These are phyloP conservation scores for Teunomyces lycoperdinae DNA, from an alignment of 805 yeast species.

Conservation along the genomic window DNA sequence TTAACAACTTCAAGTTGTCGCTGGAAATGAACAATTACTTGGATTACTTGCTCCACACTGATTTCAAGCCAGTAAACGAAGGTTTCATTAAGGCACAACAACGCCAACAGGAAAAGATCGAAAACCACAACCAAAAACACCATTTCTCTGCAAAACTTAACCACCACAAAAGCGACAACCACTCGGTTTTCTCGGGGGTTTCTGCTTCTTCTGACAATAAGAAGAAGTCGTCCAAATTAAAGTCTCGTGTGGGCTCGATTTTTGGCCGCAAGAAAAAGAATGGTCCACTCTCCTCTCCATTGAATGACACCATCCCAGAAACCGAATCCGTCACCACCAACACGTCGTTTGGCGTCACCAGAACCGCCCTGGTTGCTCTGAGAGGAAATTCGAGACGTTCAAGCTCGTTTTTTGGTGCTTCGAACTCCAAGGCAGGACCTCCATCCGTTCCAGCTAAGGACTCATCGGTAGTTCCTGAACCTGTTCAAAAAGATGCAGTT, in stretches of 20 bases:
- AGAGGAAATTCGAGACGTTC: constrained; percentile 9
- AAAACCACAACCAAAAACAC: constrained; percentile 8
- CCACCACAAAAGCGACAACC: constrained; percentile 7
- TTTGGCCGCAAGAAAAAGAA: constrained; percentile 59
- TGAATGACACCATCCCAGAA: constrained; percentile 31
- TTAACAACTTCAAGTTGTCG: constrained; percentile 43
- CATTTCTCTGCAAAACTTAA: background rate
- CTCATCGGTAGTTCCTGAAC: background rate
- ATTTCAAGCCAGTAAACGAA: constrained; percentile 14
- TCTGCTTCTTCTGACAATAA: constrained; percentile 18
- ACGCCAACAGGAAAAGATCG: constrained; percentile 11
- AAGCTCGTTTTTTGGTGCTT: background rate
- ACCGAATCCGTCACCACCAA: constrained; percentile 26
- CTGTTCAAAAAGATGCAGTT: background rate
- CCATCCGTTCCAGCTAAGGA: background rate
- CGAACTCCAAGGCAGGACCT: background rate
- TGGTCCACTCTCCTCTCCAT: constrained; percentile 16
- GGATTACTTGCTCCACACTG: constrained; percentile 27
- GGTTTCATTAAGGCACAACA: constrained; percentile 11
- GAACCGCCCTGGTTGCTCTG: constrained; percentile 11
- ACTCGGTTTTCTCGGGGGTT: constrained; percentile 11
- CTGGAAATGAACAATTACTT: constrained; percentile 38
- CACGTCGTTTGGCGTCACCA: constrained; percentile 8
- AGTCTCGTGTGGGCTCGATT: constrained; percentile 73
- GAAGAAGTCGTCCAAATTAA: constrained; percentile 43